Conservation (phyloP, 768 basidiomycete genomes). For the Fistulinella prunicolor region DNA sequence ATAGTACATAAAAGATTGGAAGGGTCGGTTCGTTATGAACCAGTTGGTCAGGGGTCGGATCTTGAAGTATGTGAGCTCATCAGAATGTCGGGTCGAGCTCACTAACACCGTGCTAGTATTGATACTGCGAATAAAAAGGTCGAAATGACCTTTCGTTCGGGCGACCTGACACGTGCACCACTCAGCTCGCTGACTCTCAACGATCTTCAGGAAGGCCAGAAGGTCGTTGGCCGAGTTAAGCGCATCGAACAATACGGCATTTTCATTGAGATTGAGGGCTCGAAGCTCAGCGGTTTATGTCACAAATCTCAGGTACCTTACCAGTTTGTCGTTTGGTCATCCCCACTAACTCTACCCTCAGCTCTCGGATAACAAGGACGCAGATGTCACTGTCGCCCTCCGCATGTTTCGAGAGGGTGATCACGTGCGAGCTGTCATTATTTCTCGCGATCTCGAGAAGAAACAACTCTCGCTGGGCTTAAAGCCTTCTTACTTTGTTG, state of each 20-base stretch:
- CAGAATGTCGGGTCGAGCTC: neutral
- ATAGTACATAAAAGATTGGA: conserved; percentile 96
- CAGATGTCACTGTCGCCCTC: conserved; percentile 74
- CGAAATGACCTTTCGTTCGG: conserved; percentile 86
- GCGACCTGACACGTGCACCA: conserved; percentile 43
- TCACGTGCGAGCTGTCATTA: conserved; percentile 73
- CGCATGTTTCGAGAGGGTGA: conserved; percentile 85
- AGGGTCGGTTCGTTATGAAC: conserved; percentile 69
- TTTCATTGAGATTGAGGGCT: conserved; percentile 87
- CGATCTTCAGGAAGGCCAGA: conserved; percentile 76
- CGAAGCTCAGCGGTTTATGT: conserved; percentile 85
- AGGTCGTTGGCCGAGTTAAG: conserved; percentile 75
- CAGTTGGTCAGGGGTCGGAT: conserved; percentile 89
- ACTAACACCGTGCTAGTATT: conserved; percentile 47
- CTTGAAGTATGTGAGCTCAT: conserved; percentile 50
- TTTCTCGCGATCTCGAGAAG: conserved; percentile 71
- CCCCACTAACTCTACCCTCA: conserved; percentile 29
- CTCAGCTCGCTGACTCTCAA: conserved; percentile 39
- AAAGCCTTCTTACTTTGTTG: conserved; percentile 83
- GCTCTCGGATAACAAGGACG: conserved; percentile 86
- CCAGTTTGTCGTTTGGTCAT: neutral
- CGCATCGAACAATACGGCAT: conserved; percentile 85
- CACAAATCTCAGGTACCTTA: conserved; percentile 82
- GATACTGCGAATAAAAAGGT: conserved; percentile 70
- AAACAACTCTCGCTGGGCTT: conserved; percentile 79